Evolutionary conservation across 2,329 filamentous ascomycete genomes (phyloP).

Genomic region (Talaromyces islandicus): DNA sequence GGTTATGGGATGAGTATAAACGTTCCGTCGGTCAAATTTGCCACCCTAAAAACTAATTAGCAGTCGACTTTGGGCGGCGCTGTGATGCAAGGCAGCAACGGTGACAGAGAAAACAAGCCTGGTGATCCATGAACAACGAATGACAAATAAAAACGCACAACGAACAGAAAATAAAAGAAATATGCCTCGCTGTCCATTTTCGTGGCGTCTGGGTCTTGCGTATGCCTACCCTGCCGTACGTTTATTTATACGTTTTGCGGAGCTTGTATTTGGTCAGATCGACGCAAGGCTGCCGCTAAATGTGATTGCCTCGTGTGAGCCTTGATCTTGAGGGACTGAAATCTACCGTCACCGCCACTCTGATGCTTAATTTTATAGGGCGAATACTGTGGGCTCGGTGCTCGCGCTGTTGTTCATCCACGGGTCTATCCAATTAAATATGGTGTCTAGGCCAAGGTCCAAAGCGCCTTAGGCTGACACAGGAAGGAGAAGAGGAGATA

Average conservation of each 20-base stretch:
- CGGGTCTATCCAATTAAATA: too few species aligned
- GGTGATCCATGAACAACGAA: neutral
- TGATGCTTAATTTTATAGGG: neutral
- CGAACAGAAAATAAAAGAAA: neutral
- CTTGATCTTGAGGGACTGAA: neutral
- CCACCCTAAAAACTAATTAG: neutral
- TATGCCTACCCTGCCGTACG: neutral
- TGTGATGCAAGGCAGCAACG: neutral
- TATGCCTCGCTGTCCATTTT: neutral
- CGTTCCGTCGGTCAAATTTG: neutral
- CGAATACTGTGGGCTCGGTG: neutral
- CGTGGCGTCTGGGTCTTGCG: neutral
- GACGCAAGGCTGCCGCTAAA: neutral
- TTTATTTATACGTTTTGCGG: neutral
- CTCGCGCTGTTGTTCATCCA: neutral
- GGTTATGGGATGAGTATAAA: neutral
- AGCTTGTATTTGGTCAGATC: neutral
- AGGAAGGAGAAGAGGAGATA: neutral
- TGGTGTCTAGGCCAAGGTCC: too few species aligned
- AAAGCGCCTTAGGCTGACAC: neutral
- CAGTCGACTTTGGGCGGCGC: neutral
- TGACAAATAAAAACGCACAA: neutral
- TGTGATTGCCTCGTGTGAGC: neutral
- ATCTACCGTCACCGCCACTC: neutral
- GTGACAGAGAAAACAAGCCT: neutral